Evolutionary conservation across 129 eudicot genomes (phyloP).

Genomic region (Flaveria linearis): DNA sequence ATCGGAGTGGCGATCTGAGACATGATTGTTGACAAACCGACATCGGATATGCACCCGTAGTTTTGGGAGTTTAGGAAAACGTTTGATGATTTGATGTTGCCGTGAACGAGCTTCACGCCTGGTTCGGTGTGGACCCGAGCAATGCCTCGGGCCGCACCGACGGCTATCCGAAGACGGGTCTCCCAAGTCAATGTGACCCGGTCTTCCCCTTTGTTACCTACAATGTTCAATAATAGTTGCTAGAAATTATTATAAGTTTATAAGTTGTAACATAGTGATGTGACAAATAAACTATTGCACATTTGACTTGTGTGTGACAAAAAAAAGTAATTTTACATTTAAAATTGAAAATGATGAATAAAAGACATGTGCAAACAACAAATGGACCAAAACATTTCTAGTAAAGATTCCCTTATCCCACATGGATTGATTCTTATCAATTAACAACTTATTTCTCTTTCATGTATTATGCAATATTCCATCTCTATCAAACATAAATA

Average conservation of each 20-base stretch:
- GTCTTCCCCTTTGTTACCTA: constrained; percentile 81
- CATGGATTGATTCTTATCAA: constrained; percentile 41
- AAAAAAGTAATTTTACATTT: not conserved
- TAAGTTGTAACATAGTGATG: not conserved
- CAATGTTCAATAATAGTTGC: constrained; percentile 11
- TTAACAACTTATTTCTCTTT: constrained; percentile 37
- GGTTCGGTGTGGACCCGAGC: constrained; percentile 63
- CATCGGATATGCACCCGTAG: constrained; percentile 73
- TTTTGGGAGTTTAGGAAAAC: constrained; percentile 65
- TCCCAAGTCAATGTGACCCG: constrained; percentile 79
- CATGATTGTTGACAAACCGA: constrained; percentile 85
- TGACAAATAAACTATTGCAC: not conserved
- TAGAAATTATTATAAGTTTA: too few relatives aligned
- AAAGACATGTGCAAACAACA: constrained; percentile 37
- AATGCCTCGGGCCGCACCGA: constrained; percentile 93
- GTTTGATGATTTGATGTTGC: constrained; percentile 91
- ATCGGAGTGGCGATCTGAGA: constrained; percentile 71
- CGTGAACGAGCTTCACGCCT: constrained; percentile 79
- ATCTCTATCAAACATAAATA: not conserved
- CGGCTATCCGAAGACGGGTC: constrained; percentile 68
- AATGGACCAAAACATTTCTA: constrained; percentile 37
- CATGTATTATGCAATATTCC: constrained; percentile 41
- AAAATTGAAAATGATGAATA: constrained; percentile 16
- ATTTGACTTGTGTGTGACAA: constrained; percentile 23
- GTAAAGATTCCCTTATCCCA: constrained; percentile 42